phyloP scores from a whole-genome alignment of 1,284 basidiomycete species.

The Apiotrichum brassicae region DNA sequence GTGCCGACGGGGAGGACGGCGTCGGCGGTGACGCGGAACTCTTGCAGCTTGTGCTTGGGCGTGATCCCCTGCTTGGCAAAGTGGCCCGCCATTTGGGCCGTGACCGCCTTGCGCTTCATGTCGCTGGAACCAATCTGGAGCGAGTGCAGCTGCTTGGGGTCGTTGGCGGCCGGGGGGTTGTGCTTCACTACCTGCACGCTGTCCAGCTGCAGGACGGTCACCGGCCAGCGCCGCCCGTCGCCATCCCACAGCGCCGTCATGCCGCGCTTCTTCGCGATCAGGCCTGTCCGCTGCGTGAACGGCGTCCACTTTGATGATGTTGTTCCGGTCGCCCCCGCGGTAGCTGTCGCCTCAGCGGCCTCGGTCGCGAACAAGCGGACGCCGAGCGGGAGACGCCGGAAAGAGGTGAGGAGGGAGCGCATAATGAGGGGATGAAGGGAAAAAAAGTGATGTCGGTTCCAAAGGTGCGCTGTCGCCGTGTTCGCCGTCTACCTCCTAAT shows the following conservation, averaged over 20 bases:
- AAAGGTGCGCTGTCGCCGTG: no score
- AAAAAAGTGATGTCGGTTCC: no score
- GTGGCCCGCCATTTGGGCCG: conserved; percentile 74
- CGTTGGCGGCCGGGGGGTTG: conserved; percentile 27
- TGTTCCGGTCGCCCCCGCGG: conserved; percentile 7
- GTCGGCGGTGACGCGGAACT: conserved; percentile 83
- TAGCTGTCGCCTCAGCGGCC: conserved; percentile 9
- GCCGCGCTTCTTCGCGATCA: conserved; percentile 90
- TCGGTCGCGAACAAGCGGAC: conserved; percentile 20
- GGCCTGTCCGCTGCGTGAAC: conserved; percentile 79
- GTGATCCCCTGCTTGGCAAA: conserved; percentile 72
- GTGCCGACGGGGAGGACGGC: conserved; percentile 88
- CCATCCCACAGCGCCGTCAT: conserved; percentile 94
- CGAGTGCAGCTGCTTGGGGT: conserved; percentile 61
- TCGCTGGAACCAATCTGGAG: conserved; percentile 79
- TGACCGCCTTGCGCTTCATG: conserved; percentile 60
- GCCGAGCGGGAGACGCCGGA: conserved; percentile 10
- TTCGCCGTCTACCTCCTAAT: no score
- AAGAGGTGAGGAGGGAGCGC: conserved; percentile 23
- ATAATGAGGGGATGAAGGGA: conserved; percentile 10
- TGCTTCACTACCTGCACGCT: conserved; percentile 48
- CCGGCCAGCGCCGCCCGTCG: conserved; percentile 77
- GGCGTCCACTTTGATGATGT: conserved; percentile 85
- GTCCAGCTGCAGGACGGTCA: conserved; percentile 71
- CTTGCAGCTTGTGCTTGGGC: conserved; percentile 81